Conservation (phyloP, 2,329 filamentous ascomycete species). For the Fusarium sacchari region DNA sequence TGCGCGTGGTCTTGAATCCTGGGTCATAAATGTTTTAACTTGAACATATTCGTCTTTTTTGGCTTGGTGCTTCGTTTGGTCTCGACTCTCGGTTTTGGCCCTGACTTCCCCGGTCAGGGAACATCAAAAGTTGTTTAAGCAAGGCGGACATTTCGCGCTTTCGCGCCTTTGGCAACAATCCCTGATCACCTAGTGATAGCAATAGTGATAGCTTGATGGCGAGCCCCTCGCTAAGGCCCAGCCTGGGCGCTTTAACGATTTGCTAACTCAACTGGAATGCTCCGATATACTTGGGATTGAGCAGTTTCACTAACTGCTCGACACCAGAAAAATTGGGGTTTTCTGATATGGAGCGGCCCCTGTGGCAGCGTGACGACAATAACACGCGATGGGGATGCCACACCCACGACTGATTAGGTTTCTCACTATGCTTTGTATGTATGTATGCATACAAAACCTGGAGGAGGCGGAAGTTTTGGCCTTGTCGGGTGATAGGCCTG, state of each 20-base stretch:
- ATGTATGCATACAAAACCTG: slow-evolving; percentile 43
- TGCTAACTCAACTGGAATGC: neutral
- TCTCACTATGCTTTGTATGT: slow-evolving; percentile 29
- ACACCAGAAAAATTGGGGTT: slow-evolving; percentile 18
- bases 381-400: slow-evolving; percentile 43
- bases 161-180: slow-evolving; percentile 26
- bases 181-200: slow-evolving; percentile 15
- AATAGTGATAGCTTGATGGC: slow-evolving; percentile 12
- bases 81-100: slow-evolving; percentile 22
- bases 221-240: slow-evolving; percentile 21
- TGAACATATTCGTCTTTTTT: slow-evolving; percentile 27
- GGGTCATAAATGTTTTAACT: slow-evolving; percentile 22
- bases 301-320: slow-evolving; percentile 6
- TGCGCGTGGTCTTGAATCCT: slow-evolving; percentile 16
- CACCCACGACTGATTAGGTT: slow-evolving; percentile 43
- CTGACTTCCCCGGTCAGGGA: slow-evolving; percentile 17
- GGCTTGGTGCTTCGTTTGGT: slow-evolving; percentile 25
- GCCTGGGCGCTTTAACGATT: slow-evolving; percentile 12
- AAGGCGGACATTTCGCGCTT: slow-evolving; percentile 32
- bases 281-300: slow-evolving; percentile 10
- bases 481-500: slow-evolving; percentile 8
- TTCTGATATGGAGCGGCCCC: slow-evolving; percentile 19
- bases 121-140: slow-evolving; percentile 4
- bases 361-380: slow-evolving; percentile 41
- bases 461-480: slow-evolving; percentile 30